A percentile compares a stretch with the other conserved stretches of the same genome.
These are phyloP conservation scores for Byssochlamys sp. DNA, from an alignment of 2,329 filamentous ascomycete species.

Conservation along the genomic window DNA sequence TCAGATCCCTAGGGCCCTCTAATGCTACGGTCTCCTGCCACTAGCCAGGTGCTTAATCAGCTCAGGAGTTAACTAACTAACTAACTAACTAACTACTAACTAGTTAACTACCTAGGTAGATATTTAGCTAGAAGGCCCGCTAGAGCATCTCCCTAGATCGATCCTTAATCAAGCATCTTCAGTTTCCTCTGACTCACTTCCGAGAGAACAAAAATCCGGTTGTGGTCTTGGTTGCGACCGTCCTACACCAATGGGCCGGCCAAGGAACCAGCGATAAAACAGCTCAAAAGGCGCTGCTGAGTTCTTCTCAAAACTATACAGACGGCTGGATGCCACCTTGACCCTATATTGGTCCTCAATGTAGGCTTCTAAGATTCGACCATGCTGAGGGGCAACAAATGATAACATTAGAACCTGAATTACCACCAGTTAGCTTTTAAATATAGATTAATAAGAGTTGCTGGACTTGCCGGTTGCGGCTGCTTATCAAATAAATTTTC, in stretches of 20 bases:
- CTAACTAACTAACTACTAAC: no score
- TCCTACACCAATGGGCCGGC: background rate
- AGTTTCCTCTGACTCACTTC: no score
- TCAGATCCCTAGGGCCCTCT: no score
- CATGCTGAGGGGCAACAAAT: background rate
- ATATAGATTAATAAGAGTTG: background rate
- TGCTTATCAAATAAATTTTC: background rate
- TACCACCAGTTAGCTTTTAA: background rate
- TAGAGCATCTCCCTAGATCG: no score
- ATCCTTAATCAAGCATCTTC: no score
- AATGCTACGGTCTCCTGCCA: no score
- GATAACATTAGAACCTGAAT: background rate
- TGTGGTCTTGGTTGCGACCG: background rate
- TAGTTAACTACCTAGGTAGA: no score
- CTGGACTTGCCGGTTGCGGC: background rate
- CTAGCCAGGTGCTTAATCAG: no score
- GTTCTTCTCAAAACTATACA: background rate
- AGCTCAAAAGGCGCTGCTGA: conserved; percentile 11
- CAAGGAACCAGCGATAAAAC: background rate
- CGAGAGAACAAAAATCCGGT: background rate
- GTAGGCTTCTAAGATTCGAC: background rate
- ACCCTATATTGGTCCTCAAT: background rate
- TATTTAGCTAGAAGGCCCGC: no score
- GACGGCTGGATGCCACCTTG: background rate
- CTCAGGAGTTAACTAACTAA: no score